Conservation (phyloP, 2,329 filamentous ascomycete genomes). For the Huntiella decipiens region DNA sequence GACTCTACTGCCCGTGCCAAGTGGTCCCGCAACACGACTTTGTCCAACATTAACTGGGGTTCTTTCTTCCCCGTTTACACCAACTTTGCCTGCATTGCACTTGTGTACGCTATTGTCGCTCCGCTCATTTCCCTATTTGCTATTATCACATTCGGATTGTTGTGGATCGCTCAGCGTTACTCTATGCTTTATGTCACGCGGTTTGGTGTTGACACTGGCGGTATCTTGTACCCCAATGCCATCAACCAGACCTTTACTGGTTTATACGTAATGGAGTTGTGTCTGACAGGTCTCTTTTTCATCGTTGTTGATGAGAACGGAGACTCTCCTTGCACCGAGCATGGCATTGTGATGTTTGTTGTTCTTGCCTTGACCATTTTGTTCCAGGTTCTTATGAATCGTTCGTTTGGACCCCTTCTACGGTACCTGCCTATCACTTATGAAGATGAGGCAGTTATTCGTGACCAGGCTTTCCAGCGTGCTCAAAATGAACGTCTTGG, state of each 20-base stretch:
- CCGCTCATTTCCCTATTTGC: constrained; percentile 87
- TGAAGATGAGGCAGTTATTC: constrained; percentile 83
- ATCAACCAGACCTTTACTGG: constrained; percentile 94
- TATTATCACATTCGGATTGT: constrained; percentile 72
- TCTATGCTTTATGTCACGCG: constrained; percentile 89
- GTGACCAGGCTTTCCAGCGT: constrained; percentile 73
- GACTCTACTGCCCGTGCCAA: constrained; percentile 71
- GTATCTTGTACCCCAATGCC: constrained; percentile 74
- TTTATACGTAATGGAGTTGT: constrained; percentile 85
- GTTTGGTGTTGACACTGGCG: constrained; percentile 78
- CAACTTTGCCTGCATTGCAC: constrained; percentile 79
- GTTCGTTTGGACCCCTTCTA: constrained; percentile 67
- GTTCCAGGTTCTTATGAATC: constrained; percentile 67
- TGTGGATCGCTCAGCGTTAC: constrained; percentile 94
- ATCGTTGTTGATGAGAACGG: constrained; percentile 41
- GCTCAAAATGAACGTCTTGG: constrained; percentile 55
- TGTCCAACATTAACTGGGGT: constrained; percentile 72
- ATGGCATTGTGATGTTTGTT: constrained; percentile 73
- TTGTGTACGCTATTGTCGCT: constrained; percentile 77
- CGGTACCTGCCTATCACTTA: constrained; percentile 84
- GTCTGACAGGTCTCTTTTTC: constrained; percentile 78
- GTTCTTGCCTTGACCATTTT: constrained; percentile 48
- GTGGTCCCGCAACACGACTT: constrained; percentile 63
- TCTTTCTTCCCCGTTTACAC: constrained; percentile 92
- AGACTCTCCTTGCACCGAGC: constrained; percentile 43